Evolutionary conservation across 306 rosid species (phyloP), one percentile per base, ranked within the genome.

Genomic region (Prunus mongolica): DNA sequence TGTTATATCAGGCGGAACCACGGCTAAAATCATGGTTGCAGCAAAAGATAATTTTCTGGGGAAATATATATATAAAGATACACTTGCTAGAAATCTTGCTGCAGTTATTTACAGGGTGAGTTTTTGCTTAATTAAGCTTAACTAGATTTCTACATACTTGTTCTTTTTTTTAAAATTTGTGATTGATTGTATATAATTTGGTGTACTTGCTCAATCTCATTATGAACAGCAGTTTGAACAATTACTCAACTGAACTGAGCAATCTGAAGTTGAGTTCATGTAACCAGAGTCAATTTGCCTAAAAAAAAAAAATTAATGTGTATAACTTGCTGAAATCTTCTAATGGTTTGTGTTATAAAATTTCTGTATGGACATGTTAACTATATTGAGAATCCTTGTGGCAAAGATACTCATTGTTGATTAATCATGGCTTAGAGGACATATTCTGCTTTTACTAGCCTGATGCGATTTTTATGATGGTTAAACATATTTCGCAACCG

Each of bases 21-120:
- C 99, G 2, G 99, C 99, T 47, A 95, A 95, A 83, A 92, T 95
- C 83, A 95, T 95, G 99, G 86, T 95, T 78, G 96, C 97, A 1
- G 97, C 97, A 2, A 95, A 92, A 74, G 97, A 89, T 81, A 95
- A 91, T 78, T 91, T 95, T 80, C 85, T 92, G 38, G 99, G 99
- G 19, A 95, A 95, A 73, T 95, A 88, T 80, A 89, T 95, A 49
- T 95, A 89, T 79, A 95, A 92, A 79, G 99, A 95, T 66, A 95
- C 99, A n/a, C 92, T 95, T 74, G 91, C 83, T 74, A 83, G 88
- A 76, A 95, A 95, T 84, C 93, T 95, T 45, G 99, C 97, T 0
- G 93, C 99, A 18, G 98, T 95, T 52, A 95, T 92, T 68, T 95
- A 95, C 80, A 71, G 79, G 19, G 99, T 95, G 70, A 77, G 86